A percentile compares a stretch with the other conserved stretches of the same genome.
Conservation (phyloP, 352 stramenopile genomes). For the Pythium pyrilobum region DNA sequence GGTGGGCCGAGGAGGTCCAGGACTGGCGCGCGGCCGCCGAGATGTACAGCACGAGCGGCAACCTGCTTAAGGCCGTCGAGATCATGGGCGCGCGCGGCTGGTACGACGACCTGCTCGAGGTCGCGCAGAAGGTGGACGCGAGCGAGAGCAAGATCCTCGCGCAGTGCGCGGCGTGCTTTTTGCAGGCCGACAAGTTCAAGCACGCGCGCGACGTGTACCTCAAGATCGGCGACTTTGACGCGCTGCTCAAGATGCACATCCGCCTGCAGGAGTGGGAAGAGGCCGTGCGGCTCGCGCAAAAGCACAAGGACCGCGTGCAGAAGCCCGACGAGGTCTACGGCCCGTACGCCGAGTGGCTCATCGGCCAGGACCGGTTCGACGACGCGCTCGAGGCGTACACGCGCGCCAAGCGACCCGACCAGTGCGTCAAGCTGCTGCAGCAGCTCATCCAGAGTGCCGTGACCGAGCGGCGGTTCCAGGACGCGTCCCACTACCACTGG, state of each 20-base stretch:
- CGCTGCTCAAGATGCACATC: conserved; percentile 89
- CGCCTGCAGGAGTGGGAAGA: conserved; percentile 90
- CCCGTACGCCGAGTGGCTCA: conserved; percentile 91
- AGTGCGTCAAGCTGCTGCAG: conserved; percentile 77
- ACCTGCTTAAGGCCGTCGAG: conserved; percentile 72
- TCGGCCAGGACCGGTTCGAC: conserved; percentile 89
- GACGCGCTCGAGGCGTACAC: conserved; percentile 91
- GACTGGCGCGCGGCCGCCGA: conserved; percentile 90
- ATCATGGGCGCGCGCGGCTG: conserved; percentile 86
- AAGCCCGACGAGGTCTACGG: conserved; percentile 89
- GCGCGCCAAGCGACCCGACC: conserved; percentile 69
- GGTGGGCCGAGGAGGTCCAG: conserved; percentile 90
- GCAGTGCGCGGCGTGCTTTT: conserved; percentile 57
- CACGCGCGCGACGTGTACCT: conserved; percentile 77
- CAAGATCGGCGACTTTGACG: conserved; percentile 75
- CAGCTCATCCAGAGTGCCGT: conserved; percentile 90
- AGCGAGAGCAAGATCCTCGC: conserved; percentile 41
- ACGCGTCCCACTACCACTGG: conserved; percentile 93
- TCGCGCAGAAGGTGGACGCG: conserved; percentile 57
- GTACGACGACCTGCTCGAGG: conserved; percentile 80
- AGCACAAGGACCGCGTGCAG: conserved; percentile 67
- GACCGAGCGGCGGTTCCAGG: conserved; percentile 77
- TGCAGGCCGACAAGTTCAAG: conserved; percentile 70
- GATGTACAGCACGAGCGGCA: conserved; percentile 89
- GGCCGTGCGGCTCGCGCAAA: conserved; percentile 85